Evolutionary conservation across 1,139 yeast genomes (phyloP), one percentile per base, ranked within the genome.

Genomic region (Yamadazyma pseudoaaseri): DNA sequence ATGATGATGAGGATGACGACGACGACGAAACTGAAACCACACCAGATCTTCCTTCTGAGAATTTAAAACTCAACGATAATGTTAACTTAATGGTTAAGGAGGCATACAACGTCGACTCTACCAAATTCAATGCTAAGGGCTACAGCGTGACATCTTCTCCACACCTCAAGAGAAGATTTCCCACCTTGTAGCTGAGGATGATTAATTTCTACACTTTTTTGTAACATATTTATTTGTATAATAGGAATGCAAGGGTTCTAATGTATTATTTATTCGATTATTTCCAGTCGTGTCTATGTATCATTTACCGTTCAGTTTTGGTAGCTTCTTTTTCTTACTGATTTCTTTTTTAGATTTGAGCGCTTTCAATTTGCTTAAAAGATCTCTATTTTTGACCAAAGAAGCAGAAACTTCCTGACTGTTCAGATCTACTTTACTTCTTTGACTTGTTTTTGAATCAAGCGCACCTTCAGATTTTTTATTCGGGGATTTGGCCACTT

Each of bases 121-220:
- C 47, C 9, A 51, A 47, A 26, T 61, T 52, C 37, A 50, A 62
- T 35, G 29, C 44, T 4, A 40, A 47, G 13, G 68, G 68, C 3
- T 51, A 49, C 34, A 56, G 61, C 34, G 34, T 49, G 9, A 50
- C 62, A 6, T 59, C 65, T 5, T 62, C 68, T 2, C 68, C 69
- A 6, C 69, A 62, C 45, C 52, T 64, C 31, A 64, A 63, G 39
- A 42, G 69, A 32, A 49, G 58, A 29, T 47, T 51, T 30, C 43
- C 34, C 2, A 31, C 32, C 25, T 29, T 33, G 12, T 29, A n/a
- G n/a, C n/a, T n/a, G n/a, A n/a, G n/a, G n/a, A n/a, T n/a, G 27
- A 25, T 25, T 7, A 6, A 6, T n/a, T 8, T 6, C 25, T 9
- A 22, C 25, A 22, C 12, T 22, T 11, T 11, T 9, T 22, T 11